Percentiles rank a stretch among this genome's conserved stretches.
These are phyloP conservation scores for Peronospora belbahrii DNA, from an alignment of 352 stramenopile species.

Conservation along the genomic window DNA sequence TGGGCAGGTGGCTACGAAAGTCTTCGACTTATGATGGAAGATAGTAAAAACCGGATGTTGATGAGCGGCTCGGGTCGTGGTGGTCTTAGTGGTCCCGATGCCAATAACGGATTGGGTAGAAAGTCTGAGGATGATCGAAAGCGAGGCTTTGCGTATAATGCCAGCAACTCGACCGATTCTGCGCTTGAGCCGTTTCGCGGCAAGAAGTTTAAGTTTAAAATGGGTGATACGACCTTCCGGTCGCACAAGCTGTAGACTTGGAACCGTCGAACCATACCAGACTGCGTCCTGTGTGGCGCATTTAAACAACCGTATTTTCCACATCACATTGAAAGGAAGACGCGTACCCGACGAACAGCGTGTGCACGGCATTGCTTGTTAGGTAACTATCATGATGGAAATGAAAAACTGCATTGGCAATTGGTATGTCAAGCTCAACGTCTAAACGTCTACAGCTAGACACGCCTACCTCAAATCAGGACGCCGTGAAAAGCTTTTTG, in stretches of 20 bases:
- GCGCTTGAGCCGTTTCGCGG: slow-evolving; percentile 65
- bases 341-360: background rate
- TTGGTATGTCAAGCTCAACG: background rate
- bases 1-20: slow-evolving; percentile 80
- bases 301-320: background rate
- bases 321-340: background rate
- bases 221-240: slow-evolving; percentile 67
- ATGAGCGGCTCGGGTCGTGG: slow-evolving; percentile 21
- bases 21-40: slow-evolving; percentile 76
- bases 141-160: slow-evolving; percentile 24
- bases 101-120: slow-evolving; percentile 11
- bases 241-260: slow-evolving; percentile 66
- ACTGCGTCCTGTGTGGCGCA: background rate
- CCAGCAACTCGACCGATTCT: slow-evolving; percentile 26
- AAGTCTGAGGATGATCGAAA: slow-evolving; percentile 36
- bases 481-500: slow-evolving; percentile 6
- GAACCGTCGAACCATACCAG: background rate
- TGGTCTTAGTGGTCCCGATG: slow-evolving; percentile 8
- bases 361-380: background rate
- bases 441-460: background rate
- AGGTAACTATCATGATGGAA: background rate
- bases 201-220: slow-evolving; percentile 34
- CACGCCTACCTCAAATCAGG: background rate
- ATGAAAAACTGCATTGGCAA: background rate
- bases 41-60: slow-evolving; percentile 60